Conservation (phyloP, 495 filamentous ascomycete species). For the Letharia lupina region DNA sequence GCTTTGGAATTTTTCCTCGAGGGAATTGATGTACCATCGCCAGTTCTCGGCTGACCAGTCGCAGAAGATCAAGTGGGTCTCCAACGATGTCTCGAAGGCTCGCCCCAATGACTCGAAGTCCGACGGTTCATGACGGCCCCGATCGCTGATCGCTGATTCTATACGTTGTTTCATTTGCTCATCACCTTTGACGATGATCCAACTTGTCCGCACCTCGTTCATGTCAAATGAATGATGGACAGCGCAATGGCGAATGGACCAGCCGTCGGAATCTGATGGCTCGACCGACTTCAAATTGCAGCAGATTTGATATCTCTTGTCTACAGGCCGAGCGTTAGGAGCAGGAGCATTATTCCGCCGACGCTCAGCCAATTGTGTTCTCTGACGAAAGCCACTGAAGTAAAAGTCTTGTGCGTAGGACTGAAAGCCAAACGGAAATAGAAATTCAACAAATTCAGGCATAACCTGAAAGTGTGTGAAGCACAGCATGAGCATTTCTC, state of each 20-base stretch:
- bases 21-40: constrained; percentile 38
- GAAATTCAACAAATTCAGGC: constrained; percentile 36
- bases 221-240: constrained; percentile 38
- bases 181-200: neutral
- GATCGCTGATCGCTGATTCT: constrained; percentile 21
- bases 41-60: constrained; percentile 42
- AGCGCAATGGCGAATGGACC: constrained; percentile 38
- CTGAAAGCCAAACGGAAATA: constrained; percentile 38
- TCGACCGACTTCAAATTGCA: constrained; percentile 42
- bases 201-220: neutral
- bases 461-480: constrained; percentile 39
- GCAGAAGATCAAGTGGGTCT: constrained; percentile 35
- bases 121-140: constrained; percentile 19
- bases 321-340: neutral
- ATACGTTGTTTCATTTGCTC: constrained; percentile 24
- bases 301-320: constrained; percentile 30
- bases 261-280: constrained; percentile 29
- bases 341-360: neutral
- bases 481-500: constrained; percentile 31
- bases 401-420: constrained; percentile 19
- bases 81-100: constrained; percentile 31
- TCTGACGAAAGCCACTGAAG: constrained; percentile 29
- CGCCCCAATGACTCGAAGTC: constrained; percentile 24
- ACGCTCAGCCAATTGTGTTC: constrained; percentile 5
- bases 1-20: constrained; percentile 32